Evolutionary conservation across 2,329 filamentous ascomycete genomes (phyloP).

Genomic region (Trichoderma asperellum): DNA sequence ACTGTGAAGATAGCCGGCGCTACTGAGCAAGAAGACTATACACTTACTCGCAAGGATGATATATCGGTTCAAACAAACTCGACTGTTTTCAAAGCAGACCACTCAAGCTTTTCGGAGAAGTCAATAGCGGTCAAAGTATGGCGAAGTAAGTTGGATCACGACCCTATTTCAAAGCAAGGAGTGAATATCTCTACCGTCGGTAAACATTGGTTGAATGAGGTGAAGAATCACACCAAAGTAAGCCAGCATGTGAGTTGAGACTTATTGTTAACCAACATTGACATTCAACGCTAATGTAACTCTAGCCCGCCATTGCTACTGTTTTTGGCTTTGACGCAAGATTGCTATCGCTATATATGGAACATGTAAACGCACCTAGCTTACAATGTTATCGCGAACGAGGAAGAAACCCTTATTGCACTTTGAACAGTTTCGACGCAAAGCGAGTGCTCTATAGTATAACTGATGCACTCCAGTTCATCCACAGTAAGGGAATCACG

Average conservation of each 20-base stretch:
- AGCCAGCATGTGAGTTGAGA: not conserved
- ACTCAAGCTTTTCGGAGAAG: not conserved
- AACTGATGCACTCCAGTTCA: constrained; percentile 33
- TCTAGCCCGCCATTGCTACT: not conserved
- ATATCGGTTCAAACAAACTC: not conserved
- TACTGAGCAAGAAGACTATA: not conserved
- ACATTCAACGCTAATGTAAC: not conserved
- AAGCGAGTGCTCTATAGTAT: constrained; percentile 21
- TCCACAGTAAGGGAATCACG: constrained; percentile 15
- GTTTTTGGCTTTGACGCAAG: not conserved
- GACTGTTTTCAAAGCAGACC: not conserved
- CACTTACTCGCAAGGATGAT: not conserved
- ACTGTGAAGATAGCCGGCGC: not conserved
- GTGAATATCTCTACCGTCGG: not conserved
- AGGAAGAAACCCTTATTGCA: constrained; percentile 6
- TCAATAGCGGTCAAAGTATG: constrained; percentile 1
- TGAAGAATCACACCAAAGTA: not conserved
- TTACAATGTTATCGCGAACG: not conserved
- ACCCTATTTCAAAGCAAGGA: not conserved
- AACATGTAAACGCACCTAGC: not conserved
- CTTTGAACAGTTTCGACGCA: not conserved
- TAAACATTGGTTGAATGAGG: not conserved
- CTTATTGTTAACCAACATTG: no score
- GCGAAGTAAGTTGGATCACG: not conserved
- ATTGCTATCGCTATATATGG: not conserved